These are phyloP conservation scores for Ichthyophthirius multifiliis DNA, from an alignment of 169 alveolate genomes.

Conservation along the genomic window DNA sequence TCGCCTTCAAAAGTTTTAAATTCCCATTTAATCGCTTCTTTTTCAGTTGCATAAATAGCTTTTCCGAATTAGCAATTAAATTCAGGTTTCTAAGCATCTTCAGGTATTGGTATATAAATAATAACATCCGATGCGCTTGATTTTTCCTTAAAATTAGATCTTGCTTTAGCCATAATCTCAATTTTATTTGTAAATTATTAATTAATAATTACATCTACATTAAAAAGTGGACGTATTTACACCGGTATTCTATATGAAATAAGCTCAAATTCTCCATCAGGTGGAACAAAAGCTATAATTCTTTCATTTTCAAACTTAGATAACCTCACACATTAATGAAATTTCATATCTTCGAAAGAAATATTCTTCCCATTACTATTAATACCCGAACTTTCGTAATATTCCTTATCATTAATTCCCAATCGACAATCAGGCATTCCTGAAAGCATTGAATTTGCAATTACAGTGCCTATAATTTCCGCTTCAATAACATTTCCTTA, in stretches of 20 bases:
- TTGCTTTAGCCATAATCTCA: conserved; percentile 51
- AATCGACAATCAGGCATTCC: conserved; percentile 77
- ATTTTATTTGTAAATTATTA: conserved; percentile 37
- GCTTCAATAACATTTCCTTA: conserved; percentile 63
- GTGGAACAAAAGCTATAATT: conserved; percentile 65
- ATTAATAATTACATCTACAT: conserved; percentile 49
- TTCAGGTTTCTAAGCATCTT: conserved; percentile 63
- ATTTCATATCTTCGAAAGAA: conserved; percentile 67
- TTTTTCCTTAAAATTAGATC: conserved; percentile 43
- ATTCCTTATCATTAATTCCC: conserved; percentile 68
- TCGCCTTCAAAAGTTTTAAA: conserved; percentile 63
- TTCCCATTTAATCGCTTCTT: conserved; percentile 57
- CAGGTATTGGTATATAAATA: conserved; percentile 56
- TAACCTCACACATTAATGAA: conserved; percentile 87
- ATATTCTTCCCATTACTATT: conserved; percentile 49
- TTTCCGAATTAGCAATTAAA: conserved; percentile 56
- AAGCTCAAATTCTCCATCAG: conserved; percentile 66
- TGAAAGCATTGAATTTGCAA: conserved; percentile 73
- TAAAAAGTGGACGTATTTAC: conserved; percentile 47
- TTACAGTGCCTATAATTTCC: conserved; percentile 79
- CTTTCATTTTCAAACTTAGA: conserved; percentile 65
- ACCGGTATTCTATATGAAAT: conserved; percentile 55
- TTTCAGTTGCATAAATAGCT: conserved; percentile 49
- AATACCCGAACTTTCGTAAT: conserved; percentile 26
- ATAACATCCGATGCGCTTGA: conserved; percentile 53